Base-by-base conservation (phyloP, 2,329 filamentous ascomycete genomes). In the Cercospora nicotianae region DNA sequence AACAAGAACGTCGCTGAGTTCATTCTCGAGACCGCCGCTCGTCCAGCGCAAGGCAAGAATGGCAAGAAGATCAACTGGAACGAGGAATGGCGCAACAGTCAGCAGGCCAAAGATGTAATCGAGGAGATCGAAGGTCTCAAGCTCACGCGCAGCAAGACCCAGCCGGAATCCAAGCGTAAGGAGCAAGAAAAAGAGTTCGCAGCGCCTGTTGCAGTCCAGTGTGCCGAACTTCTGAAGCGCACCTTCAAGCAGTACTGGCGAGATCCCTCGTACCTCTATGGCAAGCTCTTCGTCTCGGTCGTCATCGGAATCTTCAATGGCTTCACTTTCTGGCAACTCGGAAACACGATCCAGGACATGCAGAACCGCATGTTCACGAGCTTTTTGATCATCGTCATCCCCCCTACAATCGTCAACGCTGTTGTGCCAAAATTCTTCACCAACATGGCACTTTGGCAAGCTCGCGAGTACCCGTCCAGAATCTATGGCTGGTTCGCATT, bases 401-500 rank as follows among this genome's bases (percentile, higher is more conserved):
- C 90, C 0, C 89, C 90, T 0, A 89, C 90, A 26, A 83, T 93
- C 61, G 85, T 94, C 75, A 93, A 93, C 77, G 86, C 83, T 12
- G 86, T 92, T 2, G 85, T 93, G 1, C 89, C 91, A n/a, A 92
- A 91, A 72, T 94, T 93, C 83, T 91, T 89, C 78, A 82, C 85
- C 72, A 91, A 92, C 78, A 87, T 91, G 78, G 85, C 85, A 0
- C 82, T 94, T 2, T 94, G 90, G 89, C 86, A 91, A 79, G 87
- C 87, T 0, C 86, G 91, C 51, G 91, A 94, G 77, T 86, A 89
- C 16, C 91, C 91, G 1, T 89, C 87, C 3, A 85, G 90, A 20
- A 92, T 93, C 67, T 94, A 94, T 77, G 89, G 89, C 63, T 93
- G 91, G 89, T 79, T 91, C 36, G 90, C 91, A 0, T 94, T 94